phyloP scores from a whole-genome alignment of 192 early-diverging fungal species.

The Cladochytrium replicatum region DNA sequence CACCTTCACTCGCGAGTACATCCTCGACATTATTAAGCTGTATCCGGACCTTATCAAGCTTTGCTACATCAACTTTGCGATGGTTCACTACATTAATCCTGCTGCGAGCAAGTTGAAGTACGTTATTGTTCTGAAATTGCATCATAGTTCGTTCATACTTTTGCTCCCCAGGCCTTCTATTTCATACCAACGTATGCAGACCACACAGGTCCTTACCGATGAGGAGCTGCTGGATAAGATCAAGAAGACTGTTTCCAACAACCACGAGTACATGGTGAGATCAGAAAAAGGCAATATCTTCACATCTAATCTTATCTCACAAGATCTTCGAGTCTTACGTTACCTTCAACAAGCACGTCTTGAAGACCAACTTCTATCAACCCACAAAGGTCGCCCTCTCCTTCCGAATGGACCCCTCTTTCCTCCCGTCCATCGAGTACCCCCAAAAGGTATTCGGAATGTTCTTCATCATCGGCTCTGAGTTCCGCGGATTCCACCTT shows the following conservation, averaged over 20 bases:
- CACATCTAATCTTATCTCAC: background rate
- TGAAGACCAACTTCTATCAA: constrained; percentile 99
- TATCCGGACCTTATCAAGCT: constrained; percentile 89
- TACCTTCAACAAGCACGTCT: constrained; percentile 91
- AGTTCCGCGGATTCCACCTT: constrained; percentile 99
- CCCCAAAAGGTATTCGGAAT: constrained; percentile 82
- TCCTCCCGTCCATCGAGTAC: constrained; percentile 92
- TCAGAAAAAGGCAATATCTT: background rate
- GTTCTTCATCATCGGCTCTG: constrained; percentile 92
- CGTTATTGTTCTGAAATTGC: background rate
- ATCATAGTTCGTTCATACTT: too few relatives aligned
- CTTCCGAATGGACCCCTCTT: constrained; percentile 89
- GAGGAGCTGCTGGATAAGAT: constrained; percentile 87
- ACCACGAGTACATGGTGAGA: constrained; percentile 81
- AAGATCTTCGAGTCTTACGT: constrained; percentile 80
- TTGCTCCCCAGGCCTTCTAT: constrained; percentile 50
- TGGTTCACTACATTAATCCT: constrained; percentile 79
- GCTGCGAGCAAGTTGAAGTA: constrained; percentile 32
- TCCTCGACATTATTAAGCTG: constrained; percentile 90
- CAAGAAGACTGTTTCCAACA: constrained; percentile 77
- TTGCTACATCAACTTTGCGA: constrained; percentile 91
- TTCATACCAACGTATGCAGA: constrained; percentile 82
- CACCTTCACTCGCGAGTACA: constrained; percentile 96
- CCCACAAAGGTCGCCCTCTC: constrained; percentile 99
- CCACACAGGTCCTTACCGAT: constrained; percentile 61